Evolutionary conservation across 768 basidiomycete genomes (phyloP).

Genomic region (Solioccasus polychromus): DNA sequence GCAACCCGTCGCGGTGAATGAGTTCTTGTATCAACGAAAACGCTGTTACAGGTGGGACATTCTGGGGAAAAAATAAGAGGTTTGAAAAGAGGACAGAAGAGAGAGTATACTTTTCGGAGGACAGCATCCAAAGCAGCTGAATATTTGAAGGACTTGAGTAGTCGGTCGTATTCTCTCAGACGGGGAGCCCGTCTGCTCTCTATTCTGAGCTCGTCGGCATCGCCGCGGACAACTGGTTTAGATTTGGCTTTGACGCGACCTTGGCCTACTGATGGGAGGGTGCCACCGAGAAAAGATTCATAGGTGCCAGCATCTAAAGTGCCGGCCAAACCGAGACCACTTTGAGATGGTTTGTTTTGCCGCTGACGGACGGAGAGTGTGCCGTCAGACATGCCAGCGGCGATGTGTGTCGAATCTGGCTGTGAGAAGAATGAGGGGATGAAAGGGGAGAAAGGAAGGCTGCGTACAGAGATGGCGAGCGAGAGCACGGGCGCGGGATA

Average conservation of each 20-base stretch:
- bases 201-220: slow-evolving; percentile 74
- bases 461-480: slow-evolving; percentile 79
- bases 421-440: slow-evolving; percentile 31
- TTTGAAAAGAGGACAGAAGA: background rate
- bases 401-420: slow-evolving; percentile 97
- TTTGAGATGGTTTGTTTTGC: slow-evolving; percentile 70
- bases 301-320: slow-evolving; percentile 54
- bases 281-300: slow-evolving; percentile 62
- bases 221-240: slow-evolving; percentile 50
- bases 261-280: slow-evolving; percentile 54
- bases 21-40: slow-evolving; percentile 94
- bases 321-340: slow-evolving; percentile 34
- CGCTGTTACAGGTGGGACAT: slow-evolving; percentile 76
- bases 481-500: slow-evolving; percentile 92
- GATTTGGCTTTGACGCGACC: slow-evolving; percentile 49
- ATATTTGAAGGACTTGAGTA: slow-evolving; percentile 92
- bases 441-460: background rate
- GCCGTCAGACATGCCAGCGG: slow-evolving; percentile 96
- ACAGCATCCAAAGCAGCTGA: slow-evolving; percentile 92
- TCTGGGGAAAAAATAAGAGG: slow-evolving; percentile 42
- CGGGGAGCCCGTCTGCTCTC: slow-evolving; percentile 68
- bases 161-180: slow-evolving; percentile 83
- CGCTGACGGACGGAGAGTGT: slow-evolving; percentile 95
- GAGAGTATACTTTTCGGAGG: slow-evolving; percentile 63
- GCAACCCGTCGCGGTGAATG: slow-evolving; percentile 85